Evolutionary conservation across 148 eudicot genomes (phyloP).

Genomic region (Rhododendron ferrugineum): DNA sequence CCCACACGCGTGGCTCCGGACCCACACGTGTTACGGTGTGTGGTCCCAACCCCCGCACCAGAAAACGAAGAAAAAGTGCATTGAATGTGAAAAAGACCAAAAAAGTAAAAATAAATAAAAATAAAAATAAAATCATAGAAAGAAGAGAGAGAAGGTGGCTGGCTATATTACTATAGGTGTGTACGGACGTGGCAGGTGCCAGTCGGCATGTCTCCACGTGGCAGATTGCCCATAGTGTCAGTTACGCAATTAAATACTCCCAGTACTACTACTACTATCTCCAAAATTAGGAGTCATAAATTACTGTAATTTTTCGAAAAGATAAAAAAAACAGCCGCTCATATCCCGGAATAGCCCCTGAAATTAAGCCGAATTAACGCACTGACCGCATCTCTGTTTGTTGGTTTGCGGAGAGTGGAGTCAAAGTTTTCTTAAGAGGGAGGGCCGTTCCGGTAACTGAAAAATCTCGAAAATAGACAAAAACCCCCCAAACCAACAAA

Average conservation of each 20-base stretch:
- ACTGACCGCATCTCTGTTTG: slow-evolving; percentile 8
- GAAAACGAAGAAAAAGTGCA: background rate
- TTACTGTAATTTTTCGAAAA: background rate
- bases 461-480: background rate
- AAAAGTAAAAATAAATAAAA: background rate
- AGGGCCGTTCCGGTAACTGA: slow-evolving; percentile 8
- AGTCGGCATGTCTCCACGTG: background rate
- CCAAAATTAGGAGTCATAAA: background rate
- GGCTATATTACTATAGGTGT: too few relatives aligned
- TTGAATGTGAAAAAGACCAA: background rate
- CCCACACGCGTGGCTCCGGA: background rate
- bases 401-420: background rate
- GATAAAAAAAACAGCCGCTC: background rate
- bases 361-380: slow-evolving; percentile 9
- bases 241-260: background rate
- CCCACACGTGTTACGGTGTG: background rate
- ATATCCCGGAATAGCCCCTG: slow-evolving; percentile 23
- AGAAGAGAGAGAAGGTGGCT: background rate
- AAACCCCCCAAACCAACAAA: background rate
- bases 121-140: background rate
- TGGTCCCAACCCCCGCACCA: background rate
- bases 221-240: background rate
- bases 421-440: background rate
- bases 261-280: background rate
- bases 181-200: background rate